Conservation (phyloP, 148 eudicot species). For the Vaccinium myrtillus region DNA sequence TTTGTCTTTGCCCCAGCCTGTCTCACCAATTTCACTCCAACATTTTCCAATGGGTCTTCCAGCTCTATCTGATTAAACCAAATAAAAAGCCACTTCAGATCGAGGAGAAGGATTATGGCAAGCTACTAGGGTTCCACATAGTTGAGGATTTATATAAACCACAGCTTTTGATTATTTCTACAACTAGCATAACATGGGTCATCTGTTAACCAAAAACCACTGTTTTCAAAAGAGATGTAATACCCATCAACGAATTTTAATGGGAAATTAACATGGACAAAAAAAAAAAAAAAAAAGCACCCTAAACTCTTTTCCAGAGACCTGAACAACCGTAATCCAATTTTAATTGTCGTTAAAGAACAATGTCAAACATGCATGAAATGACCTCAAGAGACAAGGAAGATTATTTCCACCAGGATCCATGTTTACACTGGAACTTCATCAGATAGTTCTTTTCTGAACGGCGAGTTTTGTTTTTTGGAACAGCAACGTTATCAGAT, state of each 20-base stretch:
- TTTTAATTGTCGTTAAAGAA: neutral
- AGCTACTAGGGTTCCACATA: too few species aligned
- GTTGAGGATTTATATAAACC: neutral
- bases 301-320: neutral
- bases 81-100: neutral
- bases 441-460: neutral
- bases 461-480: neutral
- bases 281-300: too few species aligned
- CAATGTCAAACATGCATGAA: neutral
- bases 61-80: conserved; percentile 59
- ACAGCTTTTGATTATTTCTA: neutral
- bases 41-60: conserved; percentile 82
- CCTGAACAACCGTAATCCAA: neutral
- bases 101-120: neutral
- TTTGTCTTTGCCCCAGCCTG: conserved; percentile 96
- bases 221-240: neutral
- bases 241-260: neutral
- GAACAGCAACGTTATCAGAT: neutral
- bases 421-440: neutral
- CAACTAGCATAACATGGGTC: neutral
- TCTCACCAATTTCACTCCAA: conserved; percentile 89
- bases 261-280: neutral
- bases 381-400: neutral
- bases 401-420: neutral
- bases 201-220: too few species aligned